phyloP scores from a whole-genome alignment of 1,284 basidiomycete genomes.

The Apiotrichum veenhuisii region DNA sequence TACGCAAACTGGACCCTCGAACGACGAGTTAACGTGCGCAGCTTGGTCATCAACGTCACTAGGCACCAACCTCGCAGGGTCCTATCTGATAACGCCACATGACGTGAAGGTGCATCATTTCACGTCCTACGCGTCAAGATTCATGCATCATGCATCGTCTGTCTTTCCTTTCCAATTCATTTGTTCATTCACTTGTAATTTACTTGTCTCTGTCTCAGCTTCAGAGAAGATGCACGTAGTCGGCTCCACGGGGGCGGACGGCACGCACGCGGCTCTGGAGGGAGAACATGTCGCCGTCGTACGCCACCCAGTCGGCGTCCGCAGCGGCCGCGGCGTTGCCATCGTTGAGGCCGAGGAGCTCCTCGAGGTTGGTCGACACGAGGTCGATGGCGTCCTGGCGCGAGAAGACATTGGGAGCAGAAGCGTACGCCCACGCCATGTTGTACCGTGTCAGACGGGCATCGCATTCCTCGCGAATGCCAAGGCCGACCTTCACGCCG shows the following conservation, averaged over 20 bases:
- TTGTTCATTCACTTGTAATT: not conserved
- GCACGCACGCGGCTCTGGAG: slow-evolving; percentile 37
- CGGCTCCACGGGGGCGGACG: slow-evolving; percentile 24
- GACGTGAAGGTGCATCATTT: no score
- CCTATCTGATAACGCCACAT: no score
- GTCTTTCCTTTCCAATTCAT: no score
- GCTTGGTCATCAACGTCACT: no score
- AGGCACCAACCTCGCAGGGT: no score
- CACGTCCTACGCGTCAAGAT: no score
- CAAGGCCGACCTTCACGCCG: slow-evolving; percentile 71
- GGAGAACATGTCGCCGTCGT: slow-evolving; percentile 50
- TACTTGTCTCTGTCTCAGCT: not conserved
- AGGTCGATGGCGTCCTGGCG: slow-evolving; percentile 59
- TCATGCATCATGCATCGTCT: not conserved
- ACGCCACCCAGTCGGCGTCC: slow-evolving; percentile 62
- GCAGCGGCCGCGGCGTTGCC: slow-evolving; percentile 5
- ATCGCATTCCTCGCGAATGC: slow-evolving; percentile 60
- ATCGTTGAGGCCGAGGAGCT: slow-evolving; percentile 58
- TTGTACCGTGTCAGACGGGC: slow-evolving; percentile 68
- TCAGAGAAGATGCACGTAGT: slow-evolving; percentile 32
- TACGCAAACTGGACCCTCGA: no score
- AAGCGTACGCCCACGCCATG: slow-evolving; percentile 59
- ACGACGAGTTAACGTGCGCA: no score
- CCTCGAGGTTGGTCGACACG: slow-evolving; percentile 62
- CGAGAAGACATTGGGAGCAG: slow-evolving; percentile 54